Evolutionary conservation across 768 basidiomycete species (phyloP).

Genomic region (Tulasnella sp.): DNA sequence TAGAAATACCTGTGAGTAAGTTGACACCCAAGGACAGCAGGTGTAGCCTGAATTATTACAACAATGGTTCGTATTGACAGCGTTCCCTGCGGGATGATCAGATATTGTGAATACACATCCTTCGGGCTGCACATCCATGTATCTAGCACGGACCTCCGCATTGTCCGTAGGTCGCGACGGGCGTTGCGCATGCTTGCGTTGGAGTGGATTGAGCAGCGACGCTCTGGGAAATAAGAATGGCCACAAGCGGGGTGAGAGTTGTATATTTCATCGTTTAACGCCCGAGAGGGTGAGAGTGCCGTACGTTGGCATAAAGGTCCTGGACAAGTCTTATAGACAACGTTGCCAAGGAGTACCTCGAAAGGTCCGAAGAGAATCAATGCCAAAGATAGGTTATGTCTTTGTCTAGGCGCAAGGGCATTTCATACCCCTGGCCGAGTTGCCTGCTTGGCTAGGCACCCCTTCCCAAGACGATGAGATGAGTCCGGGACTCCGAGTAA

Average conservation of each 20-base stretch:
- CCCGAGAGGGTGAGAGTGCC: neutral
- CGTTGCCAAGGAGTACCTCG: neutral
- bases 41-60: neutral
- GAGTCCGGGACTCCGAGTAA: neutral
- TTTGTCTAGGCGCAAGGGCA: neutral
- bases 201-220: neutral
- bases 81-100: neutral
- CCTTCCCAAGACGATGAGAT: neutral
- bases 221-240: neutral
- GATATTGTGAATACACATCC: neutral
- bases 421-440: too few relatives aligned
- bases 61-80: neutral
- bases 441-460: neutral
- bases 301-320: neutral
- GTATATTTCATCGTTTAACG: neutral
- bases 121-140: neutral
- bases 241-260: neutral
- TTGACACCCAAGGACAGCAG: neutral
- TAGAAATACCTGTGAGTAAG: conserved; percentile 2
- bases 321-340: neutral
- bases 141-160: neutral
- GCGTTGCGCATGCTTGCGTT: neutral
- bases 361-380: neutral
- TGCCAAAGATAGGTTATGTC: neutral
- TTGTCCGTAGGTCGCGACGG: neutral